These are phyloP conservation scores for Porpolomopsis calyptriformis DNA, from an alignment of 768 basidiomycete genomes.

Conservation along the genomic window DNA sequence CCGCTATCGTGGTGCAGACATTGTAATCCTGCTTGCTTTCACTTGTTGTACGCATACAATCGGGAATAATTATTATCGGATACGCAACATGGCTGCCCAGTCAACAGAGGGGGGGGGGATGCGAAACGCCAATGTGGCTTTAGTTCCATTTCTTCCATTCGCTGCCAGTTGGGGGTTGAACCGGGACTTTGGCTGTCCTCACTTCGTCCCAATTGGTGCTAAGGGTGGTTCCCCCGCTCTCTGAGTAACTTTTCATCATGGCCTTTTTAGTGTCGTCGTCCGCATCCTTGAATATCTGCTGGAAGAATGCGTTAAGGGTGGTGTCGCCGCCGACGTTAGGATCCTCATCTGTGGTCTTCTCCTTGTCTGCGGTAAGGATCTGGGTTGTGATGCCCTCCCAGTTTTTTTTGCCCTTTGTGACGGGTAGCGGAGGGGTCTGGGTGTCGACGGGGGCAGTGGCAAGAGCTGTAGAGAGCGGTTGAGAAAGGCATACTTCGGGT, in stretches of 20 bases:
- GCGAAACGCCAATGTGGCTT: not conserved
- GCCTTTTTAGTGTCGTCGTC: conserved; percentile 87
- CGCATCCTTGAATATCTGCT: conserved; percentile 81
- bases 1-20: conserved; percentile 53
- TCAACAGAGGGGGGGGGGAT: not conserved
- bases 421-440: too few species aligned
- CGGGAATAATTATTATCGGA: not conserved
- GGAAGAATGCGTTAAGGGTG: conserved; percentile 82
- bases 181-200: conserved; percentile 51
- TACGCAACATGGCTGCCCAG: not conserved
- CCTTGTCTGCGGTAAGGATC: conserved; percentile 60
- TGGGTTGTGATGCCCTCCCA: conserved; percentile 78
- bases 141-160: conserved; percentile 76
- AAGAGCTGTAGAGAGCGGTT: conserved; percentile 23
- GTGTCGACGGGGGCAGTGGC: conserved; percentile 28
- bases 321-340: conserved; percentile 86
- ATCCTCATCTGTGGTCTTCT: conserved; percentile 60
- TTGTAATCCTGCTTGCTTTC: conserved; percentile 24
- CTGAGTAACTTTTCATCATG: conserved; percentile 96
- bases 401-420: conserved; percentile 62
- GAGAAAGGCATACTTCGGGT: conserved; percentile 19
- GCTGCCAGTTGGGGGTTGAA: conserved; percentile 75
- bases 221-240: conserved; percentile 90
- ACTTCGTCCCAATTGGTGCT: conserved; percentile 97
- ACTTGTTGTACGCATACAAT: not conserved